Conservation (phyloP, 2,329 filamentous ascomycete genomes). For the Alternaria gaisen region DNA sequence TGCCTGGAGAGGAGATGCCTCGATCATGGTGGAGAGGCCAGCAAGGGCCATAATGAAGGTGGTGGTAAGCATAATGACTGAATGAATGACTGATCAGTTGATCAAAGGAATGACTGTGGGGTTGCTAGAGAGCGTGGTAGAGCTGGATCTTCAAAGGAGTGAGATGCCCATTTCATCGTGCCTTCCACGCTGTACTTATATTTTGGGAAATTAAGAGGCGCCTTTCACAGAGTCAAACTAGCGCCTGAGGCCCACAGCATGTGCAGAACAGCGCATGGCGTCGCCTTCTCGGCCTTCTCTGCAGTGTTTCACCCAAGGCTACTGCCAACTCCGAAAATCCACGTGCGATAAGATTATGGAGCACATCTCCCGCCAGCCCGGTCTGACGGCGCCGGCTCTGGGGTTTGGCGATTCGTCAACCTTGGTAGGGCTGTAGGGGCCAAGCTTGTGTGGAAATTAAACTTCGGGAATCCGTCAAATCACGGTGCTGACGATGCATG, state of each 20-base stretch:
- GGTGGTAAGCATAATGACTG: constrained; percentile 29
- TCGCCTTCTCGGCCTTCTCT: constrained; percentile 15
- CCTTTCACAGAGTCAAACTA: constrained; percentile 8
- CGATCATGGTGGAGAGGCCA: constrained; percentile 38
- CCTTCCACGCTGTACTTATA: constrained; percentile 21
- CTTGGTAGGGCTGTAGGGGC: constrained; percentile 16
- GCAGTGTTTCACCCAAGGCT: constrained; percentile 26
- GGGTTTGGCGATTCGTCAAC: constrained; percentile 21
- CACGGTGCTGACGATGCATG: constrained; percentile 12
- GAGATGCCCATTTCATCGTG: not conserved
- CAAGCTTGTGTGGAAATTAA: constrained; percentile 33
- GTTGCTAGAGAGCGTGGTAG: constrained; percentile 19
- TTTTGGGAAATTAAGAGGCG: constrained; percentile 19
- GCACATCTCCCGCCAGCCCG: constrained; percentile 20
- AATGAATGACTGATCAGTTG: constrained; percentile 18
- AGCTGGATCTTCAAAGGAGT: constrained; percentile 8
- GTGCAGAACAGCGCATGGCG: constrained; percentile 20
- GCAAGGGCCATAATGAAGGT: constrained; percentile 40
- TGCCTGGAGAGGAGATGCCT: constrained; percentile 37
- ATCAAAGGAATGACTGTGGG: constrained; percentile 25
- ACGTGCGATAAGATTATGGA: constrained; percentile 29
- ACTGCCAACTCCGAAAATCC: constrained; percentile 19
- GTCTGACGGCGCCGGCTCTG: constrained; percentile 20
- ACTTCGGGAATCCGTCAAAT: constrained; percentile 18
- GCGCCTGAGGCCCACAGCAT: constrained; percentile 17